Evolutionary conservation across 768 basidiomycete species (phyloP), one percentile per base, ranked within the genome.

Genomic region (Podaxis mareebaensis): DNA sequence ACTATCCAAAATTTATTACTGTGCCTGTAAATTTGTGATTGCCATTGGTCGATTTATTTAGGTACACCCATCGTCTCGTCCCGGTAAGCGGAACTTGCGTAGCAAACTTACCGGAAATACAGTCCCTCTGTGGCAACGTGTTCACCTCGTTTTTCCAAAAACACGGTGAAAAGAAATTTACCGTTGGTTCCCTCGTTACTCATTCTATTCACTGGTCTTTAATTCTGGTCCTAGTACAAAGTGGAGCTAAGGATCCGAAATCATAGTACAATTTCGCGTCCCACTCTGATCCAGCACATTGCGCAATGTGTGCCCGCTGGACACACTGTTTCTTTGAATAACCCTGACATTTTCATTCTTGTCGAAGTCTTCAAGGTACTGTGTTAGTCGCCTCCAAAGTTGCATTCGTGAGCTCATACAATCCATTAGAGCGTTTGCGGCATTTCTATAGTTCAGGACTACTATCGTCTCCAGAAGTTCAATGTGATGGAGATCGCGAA

Each of bases 331-430:
- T 83, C 91, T 60, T 76, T 94, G 22, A 80, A 84, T 33, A 75
- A 87, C 65, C 89, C 92, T 0, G 83, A 90, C 48, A 75, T 91
- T 2, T 92, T 91, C 64, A 83, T 94, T 52, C 81, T 94, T 6
- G 85, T 93, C 5, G 91, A 94, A 68, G 81, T 94, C 4, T 93
- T 93, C 80, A 94, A 93, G 83, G 92, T 89, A 58, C 48, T 46
- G 30, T 40, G 49, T 26, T 33, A 15, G 77, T 72, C 17, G 13
- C 39, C 24, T 51, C 36, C 38, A 13, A 44, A n/a, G 3, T 5
- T n/a, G 49, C 28, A 26, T 26, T 28, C 12, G 12, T 60, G n/a
- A n/a, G 15, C 42, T 30, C 48, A 52, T 39, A 56, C 61, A 20
- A 8, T 20, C 59, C 12, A 53, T 24, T 68, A 93, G 92, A 87